Percentiles rank a stretch among this genome's conserved stretches.
Conservation (phyloP, 1,284 basidiomycete species). For the Abortiporus biennis region DNA sequence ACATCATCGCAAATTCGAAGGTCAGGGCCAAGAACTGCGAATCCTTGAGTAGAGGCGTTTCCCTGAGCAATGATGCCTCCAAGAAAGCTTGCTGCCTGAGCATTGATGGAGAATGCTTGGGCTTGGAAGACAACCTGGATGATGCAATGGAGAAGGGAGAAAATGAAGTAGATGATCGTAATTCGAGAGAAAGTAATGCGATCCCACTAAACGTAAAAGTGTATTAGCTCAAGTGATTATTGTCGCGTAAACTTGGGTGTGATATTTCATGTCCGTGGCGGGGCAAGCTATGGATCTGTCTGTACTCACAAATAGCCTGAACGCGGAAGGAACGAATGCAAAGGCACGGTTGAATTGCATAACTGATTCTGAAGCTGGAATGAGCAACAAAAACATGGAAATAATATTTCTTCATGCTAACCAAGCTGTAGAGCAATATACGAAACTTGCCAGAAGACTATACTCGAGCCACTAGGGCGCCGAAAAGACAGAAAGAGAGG, state of each 20-base stretch:
- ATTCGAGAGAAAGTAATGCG: slow-evolving; percentile 64
- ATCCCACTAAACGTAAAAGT: slow-evolving; percentile 54
- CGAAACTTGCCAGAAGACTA: too few relatives aligned
- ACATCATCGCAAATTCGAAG: slow-evolving; percentile 56
- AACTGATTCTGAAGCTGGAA: slow-evolving; percentile 9
- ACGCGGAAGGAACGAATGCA: slow-evolving; percentile 32
- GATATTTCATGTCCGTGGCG: too few relatives aligned
- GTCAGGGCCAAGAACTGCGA: slow-evolving; percentile 45
- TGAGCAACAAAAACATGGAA: slow-evolving; percentile 3
- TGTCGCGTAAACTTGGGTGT: too few relatives aligned
- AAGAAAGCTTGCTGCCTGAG: slow-evolving; percentile 48
- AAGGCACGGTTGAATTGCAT: slow-evolving; percentile 44
- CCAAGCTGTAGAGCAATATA: too few relatives aligned
- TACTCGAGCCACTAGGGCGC: too few relatives aligned
- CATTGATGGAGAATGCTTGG: slow-evolving; percentile 61
- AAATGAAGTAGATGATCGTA: slow-evolving; percentile 58
- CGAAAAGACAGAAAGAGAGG: too few relatives aligned
- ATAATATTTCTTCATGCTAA: slow-evolving; percentile 9
- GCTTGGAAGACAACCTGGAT: slow-evolving; percentile 66
- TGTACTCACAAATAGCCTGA: slow-evolving; percentile 49
- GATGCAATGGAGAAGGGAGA: slow-evolving; percentile 61
- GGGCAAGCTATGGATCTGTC: too few relatives aligned
- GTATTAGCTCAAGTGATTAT: too few relatives aligned
- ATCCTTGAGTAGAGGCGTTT: slow-evolving; percentile 41
- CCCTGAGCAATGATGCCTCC: slow-evolving; percentile 43